Conservation (phyloP, 2,329 filamentous ascomycete species). For the Fusarium lyarnte region DNA sequence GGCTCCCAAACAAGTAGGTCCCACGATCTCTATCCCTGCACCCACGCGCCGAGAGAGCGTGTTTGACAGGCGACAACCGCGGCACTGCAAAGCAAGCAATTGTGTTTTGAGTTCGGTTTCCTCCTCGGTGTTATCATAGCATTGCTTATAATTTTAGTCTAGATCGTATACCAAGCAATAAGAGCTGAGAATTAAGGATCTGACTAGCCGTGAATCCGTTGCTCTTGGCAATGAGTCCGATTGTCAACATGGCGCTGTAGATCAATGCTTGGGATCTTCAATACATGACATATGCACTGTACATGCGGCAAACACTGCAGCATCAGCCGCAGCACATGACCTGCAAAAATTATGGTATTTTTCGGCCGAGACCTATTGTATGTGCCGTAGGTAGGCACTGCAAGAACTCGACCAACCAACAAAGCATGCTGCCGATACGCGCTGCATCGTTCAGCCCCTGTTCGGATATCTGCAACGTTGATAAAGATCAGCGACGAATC, state of each 20-base stretch:
- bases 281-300: conserved; percentile 10
- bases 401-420: conserved; percentile 1
- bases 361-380: neutral
- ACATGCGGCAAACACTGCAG: neutral
- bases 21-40: conserved; percentile 34
- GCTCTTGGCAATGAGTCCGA: conserved; percentile 20
- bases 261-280: conserved; percentile 21
- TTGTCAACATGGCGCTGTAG: conserved; percentile 17
- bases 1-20: conserved; percentile 24
- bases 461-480: neutral
- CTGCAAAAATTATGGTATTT: neutral
- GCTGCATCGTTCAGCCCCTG: conserved; percentile 1
- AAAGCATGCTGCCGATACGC: neutral
- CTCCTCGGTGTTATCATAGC: neutral
- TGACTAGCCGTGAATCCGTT: neutral
- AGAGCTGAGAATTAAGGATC: neutral
- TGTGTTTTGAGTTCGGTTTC: neutral
- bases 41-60: conserved; percentile 21
- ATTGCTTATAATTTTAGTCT: neutral
- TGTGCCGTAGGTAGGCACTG: neutral
- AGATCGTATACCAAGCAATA: conserved; percentile 3
- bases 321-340: conserved; percentile 23
- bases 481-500: conserved; percentile 4
- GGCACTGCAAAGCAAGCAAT: neutral
- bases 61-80: conserved; percentile 19